Evolutionary conservation across 2,329 filamentous ascomycete species (phyloP).

Genomic region (Beauveria bassiana): DNA sequence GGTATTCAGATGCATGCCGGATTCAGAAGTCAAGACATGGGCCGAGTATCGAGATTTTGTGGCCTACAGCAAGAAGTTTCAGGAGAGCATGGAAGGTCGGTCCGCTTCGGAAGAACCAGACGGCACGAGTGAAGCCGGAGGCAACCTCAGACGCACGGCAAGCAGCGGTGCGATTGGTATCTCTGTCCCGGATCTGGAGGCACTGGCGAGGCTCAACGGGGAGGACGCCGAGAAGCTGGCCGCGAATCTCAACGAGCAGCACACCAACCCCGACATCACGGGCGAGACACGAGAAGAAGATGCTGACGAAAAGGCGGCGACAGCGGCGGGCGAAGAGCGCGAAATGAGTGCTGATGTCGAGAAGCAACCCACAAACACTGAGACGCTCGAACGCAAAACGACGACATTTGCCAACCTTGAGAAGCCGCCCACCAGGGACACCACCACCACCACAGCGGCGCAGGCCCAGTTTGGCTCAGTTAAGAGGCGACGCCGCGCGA

Average conservation of each 20-base stretch:
- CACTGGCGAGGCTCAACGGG: conserved; percentile 27
- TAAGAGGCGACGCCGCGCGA: conserved; percentile 58
- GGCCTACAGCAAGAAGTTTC: conserved; percentile 71
- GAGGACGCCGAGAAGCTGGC: conserved; percentile 27
- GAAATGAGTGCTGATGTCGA: conserved; percentile 20
- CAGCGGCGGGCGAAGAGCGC: conserved; percentile 6
- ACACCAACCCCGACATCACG: conserved; percentile 22
- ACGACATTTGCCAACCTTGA: conserved; percentile 50
- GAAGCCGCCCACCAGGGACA: conserved; percentile 35
- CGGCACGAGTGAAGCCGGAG: conserved; percentile 30
- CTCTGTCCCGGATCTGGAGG: conserved; percentile 33
- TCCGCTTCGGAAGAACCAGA: conserved; percentile 41
- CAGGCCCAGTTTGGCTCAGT: conserved; percentile 39
- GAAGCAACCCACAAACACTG: conserved; percentile 25
- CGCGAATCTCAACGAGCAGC: conserved; percentile 24
- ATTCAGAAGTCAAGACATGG: conserved; percentile 91
- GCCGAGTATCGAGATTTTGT: conserved; percentile 82
- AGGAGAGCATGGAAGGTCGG: conserved; percentile 55
- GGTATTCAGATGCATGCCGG: conserved; percentile 95
- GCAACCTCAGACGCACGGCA: conserved; percentile 19
- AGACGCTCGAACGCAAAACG: conserved; percentile 40
- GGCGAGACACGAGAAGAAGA: conserved; percentile 5
- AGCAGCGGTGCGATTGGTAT: conserved; percentile 33
- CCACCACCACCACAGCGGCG: conserved; percentile 20
- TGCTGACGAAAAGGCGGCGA: neutral